A percentile compares a stretch with the other conserved stretches of the same genome.
Evolutionary conservation across 202 grass and related monocot genomes (phyloP).

Genomic region (Schoenoplectus tabernaemontani): DNA sequence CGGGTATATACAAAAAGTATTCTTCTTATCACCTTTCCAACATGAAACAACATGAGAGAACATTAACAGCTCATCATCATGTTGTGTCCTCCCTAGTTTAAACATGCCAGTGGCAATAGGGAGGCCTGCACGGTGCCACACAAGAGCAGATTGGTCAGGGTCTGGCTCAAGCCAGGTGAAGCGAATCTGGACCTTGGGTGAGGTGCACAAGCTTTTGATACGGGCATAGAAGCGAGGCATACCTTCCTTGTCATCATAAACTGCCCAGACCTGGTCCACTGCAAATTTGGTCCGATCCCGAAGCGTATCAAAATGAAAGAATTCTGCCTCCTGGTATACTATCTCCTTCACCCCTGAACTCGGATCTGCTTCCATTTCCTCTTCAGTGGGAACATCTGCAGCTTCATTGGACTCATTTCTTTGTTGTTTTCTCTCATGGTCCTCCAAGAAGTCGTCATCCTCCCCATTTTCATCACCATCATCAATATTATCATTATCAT

Average conservation of each 20-base stretch:
- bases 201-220: conserved; percentile 38
- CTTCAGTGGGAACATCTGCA: background rate
- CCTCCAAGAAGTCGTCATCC: conserved; percentile 15
- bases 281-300: conserved; percentile 39
- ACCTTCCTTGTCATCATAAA: conserved; percentile 66
- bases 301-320: conserved; percentile 49
- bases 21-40: conserved; percentile 34
- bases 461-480: conserved; percentile 19
- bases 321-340: conserved; percentile 57
- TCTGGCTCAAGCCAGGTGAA: conserved; percentile 65
- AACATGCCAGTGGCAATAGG: conserved; percentile 71
- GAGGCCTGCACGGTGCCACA: conserved; percentile 42
- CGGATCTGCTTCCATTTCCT: background rate
- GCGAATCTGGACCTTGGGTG: conserved; percentile 33
- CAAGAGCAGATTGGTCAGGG: conserved; percentile 28
- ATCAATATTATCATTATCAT: conserved; percentile 2
- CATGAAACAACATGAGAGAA: conserved; percentile 57
- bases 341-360: conserved; percentile 25
- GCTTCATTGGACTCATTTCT: conserved; percentile 13
- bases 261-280: conserved; percentile 73
- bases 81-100: conserved; percentile 32
- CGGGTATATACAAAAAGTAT: conserved; percentile 57
- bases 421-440: conserved; percentile 18
- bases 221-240: conserved; percentile 84
- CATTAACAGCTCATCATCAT: conserved; percentile 35